Evolutionary conservation across 2,329 filamentous ascomycete genomes (phyloP).

Genomic region (Beauveria sp.): DNA sequence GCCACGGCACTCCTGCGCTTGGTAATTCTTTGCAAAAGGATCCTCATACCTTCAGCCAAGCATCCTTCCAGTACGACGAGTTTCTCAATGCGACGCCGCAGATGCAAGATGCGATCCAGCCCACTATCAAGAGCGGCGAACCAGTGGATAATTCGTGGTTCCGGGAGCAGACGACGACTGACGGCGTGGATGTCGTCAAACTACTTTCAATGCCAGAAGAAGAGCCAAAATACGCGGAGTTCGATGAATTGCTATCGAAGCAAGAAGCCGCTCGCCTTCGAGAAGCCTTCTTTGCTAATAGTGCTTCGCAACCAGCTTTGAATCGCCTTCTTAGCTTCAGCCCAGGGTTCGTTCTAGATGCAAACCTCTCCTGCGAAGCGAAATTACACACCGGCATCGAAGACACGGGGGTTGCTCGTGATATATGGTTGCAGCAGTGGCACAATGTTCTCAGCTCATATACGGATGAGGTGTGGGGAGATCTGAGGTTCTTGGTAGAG

Average conservation of each 20-base stretch:
- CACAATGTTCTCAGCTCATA: conserved; percentile 48
- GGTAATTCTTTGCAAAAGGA: background rate
- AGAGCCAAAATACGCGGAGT: background rate
- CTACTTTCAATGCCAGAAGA: conserved; percentile 12
- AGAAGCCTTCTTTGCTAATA: background rate
- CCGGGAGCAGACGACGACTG: conserved; percentile 11
- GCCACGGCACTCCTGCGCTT: background rate
- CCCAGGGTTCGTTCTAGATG: conserved; percentile 32
- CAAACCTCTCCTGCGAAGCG: conserved; percentile 15
- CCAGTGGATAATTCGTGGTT: background rate
- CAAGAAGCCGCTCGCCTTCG: conserved; percentile 6
- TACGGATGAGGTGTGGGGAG: conserved; percentile 62
- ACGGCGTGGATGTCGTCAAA: conserved; percentile 14
- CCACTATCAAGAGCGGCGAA: background rate
- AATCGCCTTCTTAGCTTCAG: conserved; percentile 44
- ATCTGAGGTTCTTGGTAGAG: conserved; percentile 46
- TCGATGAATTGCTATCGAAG: conserved; percentile 1
- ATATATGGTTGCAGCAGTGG: conserved; percentile 48
- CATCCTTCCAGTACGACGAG: background rate
- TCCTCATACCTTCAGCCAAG: background rate
- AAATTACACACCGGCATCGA: conserved; percentile 30
- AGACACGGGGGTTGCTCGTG: conserved; percentile 31
- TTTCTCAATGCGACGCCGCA: background rate
- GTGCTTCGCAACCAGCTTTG: conserved; percentile 24
- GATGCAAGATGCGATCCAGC: background rate